Percentiles rank a stretch among this genome's conserved stretches.
Conservation (phyloP, 495 filamentous ascomycete species). For the Copromyces sp. region DNA sequence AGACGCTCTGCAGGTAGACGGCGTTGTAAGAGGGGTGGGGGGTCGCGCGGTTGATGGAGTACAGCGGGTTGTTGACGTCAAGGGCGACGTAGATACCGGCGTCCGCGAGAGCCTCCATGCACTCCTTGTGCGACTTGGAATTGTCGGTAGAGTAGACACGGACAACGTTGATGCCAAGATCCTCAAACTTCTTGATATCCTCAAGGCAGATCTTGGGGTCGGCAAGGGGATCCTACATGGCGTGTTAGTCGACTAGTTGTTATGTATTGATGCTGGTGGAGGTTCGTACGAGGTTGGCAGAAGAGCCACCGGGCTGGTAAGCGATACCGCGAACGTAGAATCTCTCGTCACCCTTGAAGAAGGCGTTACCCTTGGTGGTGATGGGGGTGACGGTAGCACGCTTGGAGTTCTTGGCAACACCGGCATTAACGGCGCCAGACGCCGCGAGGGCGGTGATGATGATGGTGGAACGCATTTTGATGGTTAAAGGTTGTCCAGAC, state of each 20-base stretch:
- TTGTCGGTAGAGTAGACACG: conserved; percentile 95
- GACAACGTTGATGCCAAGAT: conserved; percentile 82
- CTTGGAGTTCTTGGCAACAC: conserved; percentile 46
- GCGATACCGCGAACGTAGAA: conserved; percentile 96
- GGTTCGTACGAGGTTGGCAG: conserved; percentile 29
- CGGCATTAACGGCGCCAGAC: conserved; percentile 42
- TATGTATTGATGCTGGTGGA: background rate
- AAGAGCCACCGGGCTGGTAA: conserved; percentile 86
- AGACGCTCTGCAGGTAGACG: conserved; percentile 85
- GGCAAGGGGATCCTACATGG: conserved; percentile 65
- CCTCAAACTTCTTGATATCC: conserved; percentile 76
- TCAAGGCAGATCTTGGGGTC: conserved; percentile 62
- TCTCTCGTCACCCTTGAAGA: conserved; percentile 71
- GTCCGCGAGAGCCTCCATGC: conserved; percentile 73
- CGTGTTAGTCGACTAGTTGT: background rate
- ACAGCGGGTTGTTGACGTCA: conserved; percentile 49
- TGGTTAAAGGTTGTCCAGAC: background rate
- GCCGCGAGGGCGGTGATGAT: conserved; percentile 43
- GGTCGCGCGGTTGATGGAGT: conserved; percentile 28
- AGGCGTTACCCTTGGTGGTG: conserved; percentile 48
- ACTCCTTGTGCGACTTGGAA: conserved; percentile 68
- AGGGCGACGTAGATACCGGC: conserved; percentile 90
- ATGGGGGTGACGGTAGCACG: conserved; percentile 32
- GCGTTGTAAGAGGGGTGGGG: conserved; percentile 80
- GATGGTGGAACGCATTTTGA: conserved; percentile 46